Conservation (phyloP, 2,329 filamentous ascomycete species). For the Stachybotrys elegans region DNA sequence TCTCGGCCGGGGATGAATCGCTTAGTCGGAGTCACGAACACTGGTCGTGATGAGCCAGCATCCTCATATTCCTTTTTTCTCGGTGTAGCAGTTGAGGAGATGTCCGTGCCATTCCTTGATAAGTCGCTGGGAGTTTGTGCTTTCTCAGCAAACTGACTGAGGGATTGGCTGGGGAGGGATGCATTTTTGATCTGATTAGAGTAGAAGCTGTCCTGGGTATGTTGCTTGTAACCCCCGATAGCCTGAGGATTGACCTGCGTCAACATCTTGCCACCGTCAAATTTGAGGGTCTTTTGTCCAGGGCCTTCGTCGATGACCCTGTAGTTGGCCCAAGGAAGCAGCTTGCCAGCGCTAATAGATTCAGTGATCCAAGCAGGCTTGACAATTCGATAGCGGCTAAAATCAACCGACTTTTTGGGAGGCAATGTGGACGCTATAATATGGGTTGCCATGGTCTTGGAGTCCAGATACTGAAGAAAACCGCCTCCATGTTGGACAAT, state of each 20-base stretch:
- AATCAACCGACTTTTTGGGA: constrained; percentile 89
- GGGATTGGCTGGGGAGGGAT: constrained; percentile 20
- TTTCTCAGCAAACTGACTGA: constrained; percentile 22
- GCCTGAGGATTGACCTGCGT: constrained; percentile 58
- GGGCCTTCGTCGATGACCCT: constrained; percentile 80
- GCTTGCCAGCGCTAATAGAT: constrained; percentile 72
- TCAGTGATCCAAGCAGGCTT: constrained; percentile 94
- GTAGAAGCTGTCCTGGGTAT: constrained; percentile 81
- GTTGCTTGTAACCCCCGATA: constrained; percentile 67
- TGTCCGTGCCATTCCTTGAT: too few species aligned
- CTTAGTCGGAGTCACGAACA: not conserved
- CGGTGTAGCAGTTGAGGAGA: not conserved
- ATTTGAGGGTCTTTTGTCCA: constrained; percentile 69
- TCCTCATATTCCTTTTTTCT: not conserved
- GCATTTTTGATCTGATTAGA: constrained; percentile 58
- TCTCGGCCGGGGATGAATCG: not conserved
- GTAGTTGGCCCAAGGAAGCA: constrained; percentile 84
- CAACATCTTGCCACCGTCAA: constrained; percentile 57
- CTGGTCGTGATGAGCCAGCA: too few species aligned
- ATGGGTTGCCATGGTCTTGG: constrained; percentile 91
- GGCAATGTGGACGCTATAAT: constrained; percentile 89
- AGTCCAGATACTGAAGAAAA: constrained; percentile 91
- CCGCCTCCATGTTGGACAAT: constrained; percentile 92
- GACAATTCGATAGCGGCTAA: constrained; percentile 81
- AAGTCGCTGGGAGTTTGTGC: constrained; percentile 15